Evolutionary conservation across 495 filamentous ascomycete genomes (phyloP), one percentile per base, ranked within the genome.

Genomic region (Stereocaulon alpinum): DNA sequence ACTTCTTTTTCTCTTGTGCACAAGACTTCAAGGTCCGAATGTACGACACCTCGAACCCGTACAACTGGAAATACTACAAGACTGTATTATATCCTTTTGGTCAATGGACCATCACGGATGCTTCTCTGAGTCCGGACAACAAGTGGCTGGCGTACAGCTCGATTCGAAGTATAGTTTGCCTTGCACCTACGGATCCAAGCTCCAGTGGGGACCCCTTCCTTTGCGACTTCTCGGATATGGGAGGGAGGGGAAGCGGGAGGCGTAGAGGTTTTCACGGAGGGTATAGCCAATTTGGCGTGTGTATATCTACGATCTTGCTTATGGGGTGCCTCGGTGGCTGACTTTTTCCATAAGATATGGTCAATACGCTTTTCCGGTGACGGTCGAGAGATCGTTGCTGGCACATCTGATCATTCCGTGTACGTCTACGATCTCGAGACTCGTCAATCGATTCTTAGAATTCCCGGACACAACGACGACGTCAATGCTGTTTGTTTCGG

Each of bases 401-500:
- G 93, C 14, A 94, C 92, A 3, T 83, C 80, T 32, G 80, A 86
- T 63, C 74, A 82, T 18, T 85, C 85, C 1, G 88, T 97, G 30
- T 84, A 93, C 49, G 88, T 96, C n/a, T 96, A 94, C 66, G 93
- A 98, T 66, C 83, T 98, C 44, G 91, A 96, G 68, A 82, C 83
- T 1, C 80, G 84, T 34, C 76, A 79, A 47, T 76, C 86, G 2
- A 77, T 95, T 29, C 81, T 96, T 44, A 82, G 82, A 57, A 84
- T 97, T 18, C 74, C 72, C 29, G 89, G 88, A 2, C 93, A 98
- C 66, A 70, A 80, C 12, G 82, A 93, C 62, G 91, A 98, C 70
- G 93, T 98, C 29, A 98, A 98, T 70, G 93, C 93, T 22, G 93
- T 98, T 2, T 96, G 92, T 70, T 97, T 92, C 67, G 93, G 89